These are phyloP conservation scores for Spencermartinsiella ligniputridi DNA, from an alignment of 1,139 yeast genomes.

Conservation along the genomic window DNA sequence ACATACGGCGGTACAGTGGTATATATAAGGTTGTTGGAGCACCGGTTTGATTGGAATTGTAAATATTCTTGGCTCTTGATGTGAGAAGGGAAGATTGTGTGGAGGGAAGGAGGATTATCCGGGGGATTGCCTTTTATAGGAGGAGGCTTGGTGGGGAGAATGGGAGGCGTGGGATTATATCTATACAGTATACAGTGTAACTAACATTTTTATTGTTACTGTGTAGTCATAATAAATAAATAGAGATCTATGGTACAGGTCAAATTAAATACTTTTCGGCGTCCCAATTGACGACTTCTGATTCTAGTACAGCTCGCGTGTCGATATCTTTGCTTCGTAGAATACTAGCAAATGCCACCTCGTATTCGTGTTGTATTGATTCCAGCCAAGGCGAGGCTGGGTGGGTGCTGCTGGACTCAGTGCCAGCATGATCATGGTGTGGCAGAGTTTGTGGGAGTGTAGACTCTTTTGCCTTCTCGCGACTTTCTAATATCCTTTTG, in stretches of 20 bases:
- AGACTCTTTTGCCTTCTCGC: conserved; percentile 4
- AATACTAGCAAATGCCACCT: conserved; percentile 15
- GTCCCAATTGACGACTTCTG: conserved; percentile 17
- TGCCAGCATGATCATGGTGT: background rate
- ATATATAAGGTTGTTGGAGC: background rate
- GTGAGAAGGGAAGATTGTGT: too few species aligned
- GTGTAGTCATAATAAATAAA: too few species aligned
- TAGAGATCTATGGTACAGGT: background rate
- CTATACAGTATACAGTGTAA: too few species aligned
- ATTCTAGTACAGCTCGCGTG: conserved; percentile 9
- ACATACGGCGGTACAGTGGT: too few species aligned
- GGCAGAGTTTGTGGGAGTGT: background rate
- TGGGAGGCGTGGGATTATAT: too few species aligned
- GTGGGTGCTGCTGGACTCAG: background rate
- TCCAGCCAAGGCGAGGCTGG: background rate
- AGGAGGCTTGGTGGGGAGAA: too few species aligned
- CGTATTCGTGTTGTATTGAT: conserved; percentile 14
- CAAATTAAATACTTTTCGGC: conserved; percentile 7
- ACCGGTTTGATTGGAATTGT: too few species aligned
- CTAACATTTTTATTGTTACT: too few species aligned
- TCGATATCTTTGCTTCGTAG: conserved; percentile 12
- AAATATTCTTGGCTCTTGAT: too few species aligned
- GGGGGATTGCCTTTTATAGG: too few species aligned
- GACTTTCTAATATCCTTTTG: conserved; percentile 7
- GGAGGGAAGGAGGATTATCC: too few species aligned